Conservation (phyloP, 495 filamentous ascomycete genomes). For the Podospora didyma region DNA sequence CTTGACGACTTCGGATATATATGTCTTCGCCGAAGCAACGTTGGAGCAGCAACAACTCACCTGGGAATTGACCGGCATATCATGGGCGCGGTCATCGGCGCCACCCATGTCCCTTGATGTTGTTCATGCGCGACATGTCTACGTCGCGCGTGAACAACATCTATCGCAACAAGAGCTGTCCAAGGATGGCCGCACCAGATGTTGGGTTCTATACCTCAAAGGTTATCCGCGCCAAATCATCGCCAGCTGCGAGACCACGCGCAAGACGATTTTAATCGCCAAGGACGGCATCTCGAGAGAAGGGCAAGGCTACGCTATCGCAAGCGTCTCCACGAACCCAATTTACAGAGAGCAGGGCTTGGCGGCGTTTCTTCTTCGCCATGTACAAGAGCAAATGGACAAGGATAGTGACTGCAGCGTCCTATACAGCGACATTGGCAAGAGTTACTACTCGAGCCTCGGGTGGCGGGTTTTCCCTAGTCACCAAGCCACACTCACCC, state of each 20-base stretch:
- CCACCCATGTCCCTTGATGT: constrained; percentile 32
- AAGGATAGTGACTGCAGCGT: constrained; percentile 57
- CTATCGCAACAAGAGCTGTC: constrained; percentile 55
- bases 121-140: no score
- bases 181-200: constrained; percentile 55
- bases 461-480: constrained; percentile 74
- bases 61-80: constrained; percentile 16
- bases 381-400: constrained; percentile 42
- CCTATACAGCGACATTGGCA: constrained; percentile 88
- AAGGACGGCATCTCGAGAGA: constrained; percentile 41
- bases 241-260: constrained; percentile 74
- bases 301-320: constrained; percentile 67
- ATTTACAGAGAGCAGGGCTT: constrained; percentile 72
- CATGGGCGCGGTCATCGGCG: constrained; percentile 17
- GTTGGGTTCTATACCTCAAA: constrained; percentile 65
- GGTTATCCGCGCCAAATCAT: constrained; percentile 49
- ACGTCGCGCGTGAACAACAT: constrained; percentile 61
- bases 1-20: constrained; percentile 12
- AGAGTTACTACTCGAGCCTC: constrained; percentile 71
- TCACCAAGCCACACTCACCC: constrained; percentile 63
- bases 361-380: constrained; percentile 53
- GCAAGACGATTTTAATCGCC: constrained; percentile 61
- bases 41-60: constrained; percentile 18
- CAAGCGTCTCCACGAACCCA: constrained; percentile 75
- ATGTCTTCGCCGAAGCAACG: constrained; percentile 21